Conservation (phyloP, 805 yeast genomes). For the Zygosaccharomyces pseudorouxii region DNA sequence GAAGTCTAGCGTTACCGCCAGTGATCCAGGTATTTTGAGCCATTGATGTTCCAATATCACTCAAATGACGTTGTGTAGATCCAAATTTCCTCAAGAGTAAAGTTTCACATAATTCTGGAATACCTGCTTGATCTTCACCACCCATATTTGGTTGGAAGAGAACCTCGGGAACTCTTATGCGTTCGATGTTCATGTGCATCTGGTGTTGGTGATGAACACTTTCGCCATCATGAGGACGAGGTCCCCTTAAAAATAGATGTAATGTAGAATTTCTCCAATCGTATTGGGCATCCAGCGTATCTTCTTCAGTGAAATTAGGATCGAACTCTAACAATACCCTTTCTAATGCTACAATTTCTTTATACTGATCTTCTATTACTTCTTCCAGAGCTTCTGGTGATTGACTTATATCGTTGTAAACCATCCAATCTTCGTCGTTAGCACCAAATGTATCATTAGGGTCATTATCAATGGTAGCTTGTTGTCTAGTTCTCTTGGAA, state of each 20-base stretch:
- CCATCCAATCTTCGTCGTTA: constrained; percentile 92
- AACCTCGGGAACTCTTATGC: constrained; percentile 89
- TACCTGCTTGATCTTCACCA: constrained; percentile 93
- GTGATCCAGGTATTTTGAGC: constrained; percentile 67
- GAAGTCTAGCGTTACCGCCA: constrained; percentile 74
- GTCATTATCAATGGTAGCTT: constrained; percentile 76
- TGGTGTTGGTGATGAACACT: constrained; percentile 85
- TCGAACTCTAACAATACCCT: constrained; percentile 74
- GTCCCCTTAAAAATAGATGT: constrained; percentile 87
- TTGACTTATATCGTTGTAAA: constrained; percentile 76
- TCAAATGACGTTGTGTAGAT: constrained; percentile 46
- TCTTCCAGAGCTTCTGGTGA: constrained; percentile 65
- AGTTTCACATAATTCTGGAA: constrained; percentile 70
- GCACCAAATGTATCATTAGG: constrained; percentile 94
- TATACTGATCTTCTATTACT: constrained; percentile 68
- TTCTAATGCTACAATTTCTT: constrained; percentile 57
- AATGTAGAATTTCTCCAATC: constrained; percentile 80
- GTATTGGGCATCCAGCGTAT: constrained; percentile 71
- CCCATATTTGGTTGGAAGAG: constrained; percentile 90
- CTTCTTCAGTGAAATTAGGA: constrained; percentile 80
- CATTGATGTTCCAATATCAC: constrained; percentile 23
- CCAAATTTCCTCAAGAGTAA: constrained; percentile 59
- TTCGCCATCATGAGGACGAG: constrained; percentile 77
- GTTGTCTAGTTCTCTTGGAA: constrained; percentile 48
- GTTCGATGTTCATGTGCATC: constrained; percentile 82